Conservation (phyloP, 2,329 filamentous ascomycete species). For the Polychaeton citri region DNA sequence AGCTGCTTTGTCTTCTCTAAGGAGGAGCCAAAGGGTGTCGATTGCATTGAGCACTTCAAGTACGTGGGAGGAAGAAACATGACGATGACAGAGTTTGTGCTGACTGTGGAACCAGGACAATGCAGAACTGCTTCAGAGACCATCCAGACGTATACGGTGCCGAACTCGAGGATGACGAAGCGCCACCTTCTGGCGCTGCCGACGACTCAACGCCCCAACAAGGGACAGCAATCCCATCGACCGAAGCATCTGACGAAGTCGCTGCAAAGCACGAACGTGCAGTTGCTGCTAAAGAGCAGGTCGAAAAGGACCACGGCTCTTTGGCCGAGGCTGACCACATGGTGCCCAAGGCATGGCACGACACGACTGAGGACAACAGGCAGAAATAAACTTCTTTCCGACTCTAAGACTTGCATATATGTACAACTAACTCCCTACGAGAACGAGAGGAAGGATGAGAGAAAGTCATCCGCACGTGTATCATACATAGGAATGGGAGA, state of each 20-base stretch:
- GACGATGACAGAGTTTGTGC: neutral
- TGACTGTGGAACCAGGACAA: neutral
- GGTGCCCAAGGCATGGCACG: conserved; percentile 38
- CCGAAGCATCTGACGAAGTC: neutral
- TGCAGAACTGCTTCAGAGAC: conserved; percentile 1
- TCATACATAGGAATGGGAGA: too few species aligned
- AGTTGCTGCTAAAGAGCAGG: conserved; percentile 18
- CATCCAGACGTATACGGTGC: conserved; percentile 37
- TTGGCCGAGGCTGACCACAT: conserved; percentile 29
- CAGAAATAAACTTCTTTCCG: too few species aligned
- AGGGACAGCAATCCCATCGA: too few species aligned
- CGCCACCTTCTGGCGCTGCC: too few species aligned
- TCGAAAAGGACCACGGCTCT: conserved; percentile 17
- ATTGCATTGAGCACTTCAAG: conserved; percentile 97
- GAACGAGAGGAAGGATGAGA: too few species aligned
- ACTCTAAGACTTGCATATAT: too few species aligned
- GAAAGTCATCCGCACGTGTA: too few species aligned
- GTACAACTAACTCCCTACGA: too few species aligned
- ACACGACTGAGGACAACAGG: too few species aligned
- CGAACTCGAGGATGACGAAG: conserved; percentile 72
- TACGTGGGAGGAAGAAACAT: conserved; percentile 34
- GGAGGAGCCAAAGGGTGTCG: conserved; percentile 93
- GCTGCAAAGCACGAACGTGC: conserved; percentile 14
- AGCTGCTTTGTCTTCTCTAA: conserved; percentile 96
- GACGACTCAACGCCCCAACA: too few species aligned